phyloP scores from a whole-genome alignment of 164 flowering plant species.

The Aristolochia fimbriata region DNA sequence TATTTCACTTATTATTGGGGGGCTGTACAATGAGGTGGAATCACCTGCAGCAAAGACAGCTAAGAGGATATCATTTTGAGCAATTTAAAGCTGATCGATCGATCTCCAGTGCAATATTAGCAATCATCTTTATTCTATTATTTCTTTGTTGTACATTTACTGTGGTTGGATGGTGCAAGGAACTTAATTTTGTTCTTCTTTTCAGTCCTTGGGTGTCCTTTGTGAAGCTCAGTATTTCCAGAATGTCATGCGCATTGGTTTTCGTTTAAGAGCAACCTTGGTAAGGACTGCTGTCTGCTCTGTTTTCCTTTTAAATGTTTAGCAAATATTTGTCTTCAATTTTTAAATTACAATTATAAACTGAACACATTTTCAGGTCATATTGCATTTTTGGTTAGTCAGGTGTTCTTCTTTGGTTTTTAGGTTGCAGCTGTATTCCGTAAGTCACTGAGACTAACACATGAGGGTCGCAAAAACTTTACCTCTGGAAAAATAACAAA shows the following conservation, averaged over 20 bases:
- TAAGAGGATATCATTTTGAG: no score
- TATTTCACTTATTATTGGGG: no score
- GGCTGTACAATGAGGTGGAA: no score
- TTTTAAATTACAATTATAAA: background rate
- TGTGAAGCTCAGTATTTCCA: constrained; percentile 94
- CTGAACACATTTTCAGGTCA: background rate
- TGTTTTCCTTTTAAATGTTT: background rate
- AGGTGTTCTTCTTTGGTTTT: background rate
- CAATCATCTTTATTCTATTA: background rate
- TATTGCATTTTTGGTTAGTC: background rate
- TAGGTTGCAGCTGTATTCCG: constrained; percentile 95
- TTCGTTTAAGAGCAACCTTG: constrained; percentile 76
- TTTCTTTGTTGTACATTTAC: background rate
- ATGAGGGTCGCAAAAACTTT: constrained; percentile 71
- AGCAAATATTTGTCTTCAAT: background rate
- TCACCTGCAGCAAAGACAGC: no score
- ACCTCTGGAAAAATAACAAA: constrained; percentile 92
- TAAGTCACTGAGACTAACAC: constrained; percentile 76
- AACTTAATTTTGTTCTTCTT: background rate
- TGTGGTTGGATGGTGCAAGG: background rate
- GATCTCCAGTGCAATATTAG: background rate
- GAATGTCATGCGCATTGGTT: constrained; percentile 97
- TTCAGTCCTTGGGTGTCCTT: constrained; percentile 78
- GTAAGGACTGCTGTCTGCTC: constrained; percentile 23
- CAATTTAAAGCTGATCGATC: no score